These are phyloP conservation scores for Ogataea kodamae DNA, from an alignment of 805 yeast species.

Conservation along the genomic window DNA sequence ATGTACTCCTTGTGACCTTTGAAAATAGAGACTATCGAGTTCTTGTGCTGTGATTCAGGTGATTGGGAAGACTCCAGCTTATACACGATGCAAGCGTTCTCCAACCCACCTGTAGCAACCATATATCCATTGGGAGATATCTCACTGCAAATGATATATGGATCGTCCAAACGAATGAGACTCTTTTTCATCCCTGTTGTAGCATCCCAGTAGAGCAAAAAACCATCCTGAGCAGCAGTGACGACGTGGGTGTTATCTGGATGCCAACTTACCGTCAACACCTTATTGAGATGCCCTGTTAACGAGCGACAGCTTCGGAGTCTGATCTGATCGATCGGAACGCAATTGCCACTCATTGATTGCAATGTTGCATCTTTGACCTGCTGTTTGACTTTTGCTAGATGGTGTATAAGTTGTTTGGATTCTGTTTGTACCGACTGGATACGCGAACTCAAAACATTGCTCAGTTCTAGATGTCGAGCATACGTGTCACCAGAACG, in stretches of 20 bases:
- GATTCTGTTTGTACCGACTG: constrained; percentile 27
- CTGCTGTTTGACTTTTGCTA: constrained; percentile 27
- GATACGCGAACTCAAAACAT: constrained; percentile 21
- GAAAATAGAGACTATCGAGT: constrained; percentile 45
- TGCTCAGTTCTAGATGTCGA: constrained; percentile 26
- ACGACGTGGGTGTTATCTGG: constrained; percentile 57
- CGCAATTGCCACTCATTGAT: constrained; percentile 26
- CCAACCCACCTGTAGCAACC: constrained; percentile 81
- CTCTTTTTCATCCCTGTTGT: constrained; percentile 64
- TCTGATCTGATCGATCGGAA: constrained; percentile 6
- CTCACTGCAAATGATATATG: constrained; percentile 77
- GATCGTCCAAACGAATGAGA: constrained; percentile 69
- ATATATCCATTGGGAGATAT: constrained; percentile 61
- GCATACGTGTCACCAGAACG: constrained; percentile 16
- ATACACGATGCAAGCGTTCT: constrained; percentile 73
- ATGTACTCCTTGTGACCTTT: constrained; percentile 84
- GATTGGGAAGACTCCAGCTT: constrained; percentile 29
- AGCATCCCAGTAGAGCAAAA: constrained; percentile 79
- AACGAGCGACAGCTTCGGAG: constrained; percentile 33
- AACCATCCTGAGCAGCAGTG: constrained; percentile 85
- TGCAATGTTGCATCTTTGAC: constrained; percentile 28
- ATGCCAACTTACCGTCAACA: constrained; percentile 68
- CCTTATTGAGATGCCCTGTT: constrained; percentile 70
- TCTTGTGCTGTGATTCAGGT: constrained; percentile 10
- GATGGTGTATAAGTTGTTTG: constrained; percentile 24